These are phyloP conservation scores for Pleurotus platypus DNA, from an alignment of 768 basidiomycete genomes.

Conservation along the genomic window DNA sequence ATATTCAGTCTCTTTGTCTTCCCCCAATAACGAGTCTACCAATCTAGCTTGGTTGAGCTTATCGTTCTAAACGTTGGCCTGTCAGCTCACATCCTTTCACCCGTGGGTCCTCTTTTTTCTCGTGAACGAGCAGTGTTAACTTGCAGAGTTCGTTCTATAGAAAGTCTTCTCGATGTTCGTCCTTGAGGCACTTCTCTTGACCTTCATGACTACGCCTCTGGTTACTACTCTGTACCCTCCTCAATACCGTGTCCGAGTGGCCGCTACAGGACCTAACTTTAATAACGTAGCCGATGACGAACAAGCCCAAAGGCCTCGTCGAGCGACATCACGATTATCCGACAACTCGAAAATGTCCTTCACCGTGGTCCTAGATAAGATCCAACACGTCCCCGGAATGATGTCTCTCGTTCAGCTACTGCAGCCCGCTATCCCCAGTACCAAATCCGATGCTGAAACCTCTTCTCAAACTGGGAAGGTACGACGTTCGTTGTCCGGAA, in stretches of 20 bases:
- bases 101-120: slow-evolving; percentile 22
- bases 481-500: slow-evolving; percentile 6
- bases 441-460: neutral
- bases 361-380: slow-evolving; percentile 83
- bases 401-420: slow-evolving; percentile 90
- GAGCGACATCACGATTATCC: slow-evolving; percentile 4
- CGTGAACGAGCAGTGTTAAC: neutral
- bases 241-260: slow-evolving; percentile 47
- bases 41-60: slow-evolving; percentile 74
- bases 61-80: slow-evolving; percentile 96
- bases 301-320: slow-evolving; percentile 13
- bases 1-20: neutral
- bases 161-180: slow-evolving; percentile 96
- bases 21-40: neutral
- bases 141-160: slow-evolving; percentile 13
- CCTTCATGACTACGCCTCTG: slow-evolving; percentile 82
- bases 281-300: slow-evolving; percentile 40
- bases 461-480: neutral
- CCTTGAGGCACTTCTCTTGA: slow-evolving; percentile 75
- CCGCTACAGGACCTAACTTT: slow-evolving; percentile 44
- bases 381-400: slow-evolving; percentile 85
- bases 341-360: slow-evolving; percentile 53
- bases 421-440: slow-evolving; percentile 30
- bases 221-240: slow-evolving; percentile 68
- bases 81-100: slow-evolving; percentile 70